Percentiles rank a stretch among this genome's conserved stretches.
These are phyloP conservation scores for Apophysomyces sp. DNA, from an alignment of 371 early-diverging fungal species.

Conservation along the genomic window DNA sequence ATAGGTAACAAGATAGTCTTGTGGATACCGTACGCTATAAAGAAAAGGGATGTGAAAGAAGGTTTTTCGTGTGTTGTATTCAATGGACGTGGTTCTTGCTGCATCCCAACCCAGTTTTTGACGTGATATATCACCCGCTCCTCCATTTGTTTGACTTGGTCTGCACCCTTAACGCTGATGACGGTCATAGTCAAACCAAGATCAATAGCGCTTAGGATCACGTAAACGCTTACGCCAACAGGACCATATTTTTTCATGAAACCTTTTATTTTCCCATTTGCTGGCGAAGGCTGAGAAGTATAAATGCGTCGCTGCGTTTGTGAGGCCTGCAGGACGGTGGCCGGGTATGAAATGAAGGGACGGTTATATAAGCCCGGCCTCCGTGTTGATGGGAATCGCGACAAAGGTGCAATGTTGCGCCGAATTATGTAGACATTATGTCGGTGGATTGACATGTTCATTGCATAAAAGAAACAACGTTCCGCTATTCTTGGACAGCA, in stretches of 20 bases:
- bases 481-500: too few relatives aligned
- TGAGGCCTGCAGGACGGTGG: too few relatives aligned
- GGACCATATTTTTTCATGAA: slow-evolving; percentile 37
- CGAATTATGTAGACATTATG: too few relatives aligned
- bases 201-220: slow-evolving; percentile 26
- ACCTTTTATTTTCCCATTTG: slow-evolving; percentile 11
- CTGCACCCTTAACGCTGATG: slow-evolving; percentile 28
- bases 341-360: too few relatives aligned
- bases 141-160: slow-evolving; percentile 24
- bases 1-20: slow-evolving; percentile 35
- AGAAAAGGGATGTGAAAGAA: slow-evolving; percentile 23
- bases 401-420: too few relatives aligned
- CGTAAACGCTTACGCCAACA: slow-evolving; percentile 31
- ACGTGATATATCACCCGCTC: slow-evolving; percentile 19
- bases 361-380: too few relatives aligned
- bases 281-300: background rate
- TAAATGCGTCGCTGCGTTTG: background rate
- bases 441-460: too few relatives aligned
- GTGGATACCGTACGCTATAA: slow-evolving; percentile 40
- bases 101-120: slow-evolving; percentile 20
- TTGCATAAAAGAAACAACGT: too few relatives aligned
- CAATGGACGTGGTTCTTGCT: slow-evolving; percentile 4
- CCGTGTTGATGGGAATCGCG: too few relatives aligned
- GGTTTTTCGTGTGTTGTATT: slow-evolving; percentile 14
- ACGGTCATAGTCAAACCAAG: slow-evolving; percentile 32